Evolutionary conservation across 192 early-diverging fungal genomes (phyloP), one percentile per base, ranked within the genome.

Genomic region (Bifiguratus adelaidae): DNA sequence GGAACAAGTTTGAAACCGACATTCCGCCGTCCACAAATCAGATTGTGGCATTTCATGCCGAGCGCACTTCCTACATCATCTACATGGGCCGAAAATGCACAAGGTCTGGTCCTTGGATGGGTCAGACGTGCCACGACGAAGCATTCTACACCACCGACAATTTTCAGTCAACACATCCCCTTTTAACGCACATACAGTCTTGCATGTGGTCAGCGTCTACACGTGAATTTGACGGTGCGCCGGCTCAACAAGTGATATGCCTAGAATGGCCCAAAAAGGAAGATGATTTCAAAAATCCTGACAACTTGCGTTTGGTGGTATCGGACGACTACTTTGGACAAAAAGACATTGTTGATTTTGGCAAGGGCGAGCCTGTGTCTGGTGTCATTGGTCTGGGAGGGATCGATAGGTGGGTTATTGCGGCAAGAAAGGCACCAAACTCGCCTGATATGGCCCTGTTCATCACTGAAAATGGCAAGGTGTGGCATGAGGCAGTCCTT

Each of bases 201-300:
- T 93, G 90, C 51, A 54, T 79, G 29, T 93, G 86, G 86, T 78
- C 76, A 16, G 54, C 65, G 3, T 80, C 81, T 11, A 81, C 75
- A 7, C 46, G 55, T 16, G 56, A 72, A 35, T 82, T 86, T 55
- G 53, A 74, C 48, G 70, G 69, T 11, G 73, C 80, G 24, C 69
- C 84, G 2, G 71, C 67, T 12, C 73, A 86, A 12, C 68, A 74
- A 26, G 74, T 94, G 28, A 79, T 88, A 46, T 94, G 91, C 47
- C 52, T 82, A 27, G 70, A 82, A 44, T 63, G 52, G 20, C 47
- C 52, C 3, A 37, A 48, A 34, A 58, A 62, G 41, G 40, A 35
- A 7, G 47, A 50, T 7, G 61, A 54, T 5, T 26, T 59, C 36
- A 40, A 55, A 6, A 41, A 56, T 2, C 36, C 58, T 19, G 56